phyloP scores from a whole-genome alignment of 192 early-diverging fungal genomes.

The Backusella tuberculispora region DNA sequence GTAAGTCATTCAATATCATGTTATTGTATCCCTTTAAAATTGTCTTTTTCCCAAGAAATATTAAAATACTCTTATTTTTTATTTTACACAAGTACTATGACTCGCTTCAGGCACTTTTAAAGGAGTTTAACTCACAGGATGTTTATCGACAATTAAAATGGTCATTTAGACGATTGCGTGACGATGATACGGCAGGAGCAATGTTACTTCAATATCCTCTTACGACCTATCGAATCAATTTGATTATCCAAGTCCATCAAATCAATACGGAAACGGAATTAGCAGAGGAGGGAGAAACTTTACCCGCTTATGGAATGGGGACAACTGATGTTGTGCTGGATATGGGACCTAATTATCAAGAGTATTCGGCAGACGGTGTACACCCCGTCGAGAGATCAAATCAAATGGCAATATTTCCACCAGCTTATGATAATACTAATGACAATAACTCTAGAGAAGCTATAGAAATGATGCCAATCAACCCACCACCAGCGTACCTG shows the following conservation, averaged over 20 bases:
- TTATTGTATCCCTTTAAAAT: too few species aligned
- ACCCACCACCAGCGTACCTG: background rate
- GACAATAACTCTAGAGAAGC: background rate
- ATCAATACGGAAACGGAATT: background rate
- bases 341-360: slow-evolving; percentile 14
- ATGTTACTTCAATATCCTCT: background rate
- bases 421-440: background rate
- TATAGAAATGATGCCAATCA: slow-evolving; percentile 5
- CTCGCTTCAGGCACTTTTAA: background rate
- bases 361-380: too few species aligned
- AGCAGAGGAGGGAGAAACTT: slow-evolving; percentile 1
- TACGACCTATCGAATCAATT: background rate
- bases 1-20: background rate
- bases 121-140: slow-evolving; percentile 19
- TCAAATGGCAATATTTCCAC: background rate
- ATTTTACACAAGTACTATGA: slow-evolving; percentile 9
- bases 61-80: background rate
- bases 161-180: slow-evolving; percentile 7
- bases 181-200: slow-evolving; percentile 9
- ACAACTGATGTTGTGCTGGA: slow-evolving; percentile 19
- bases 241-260: slow-evolving; percentile 15
- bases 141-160: slow-evolving; percentile 13
- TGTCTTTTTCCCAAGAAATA: background rate
- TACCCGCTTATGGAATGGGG: slow-evolving; percentile 15
- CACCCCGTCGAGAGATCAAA: background rate